Conservation (phyloP, 106 monocot species). For the Dendrobium chrysotoxum region DNA sequence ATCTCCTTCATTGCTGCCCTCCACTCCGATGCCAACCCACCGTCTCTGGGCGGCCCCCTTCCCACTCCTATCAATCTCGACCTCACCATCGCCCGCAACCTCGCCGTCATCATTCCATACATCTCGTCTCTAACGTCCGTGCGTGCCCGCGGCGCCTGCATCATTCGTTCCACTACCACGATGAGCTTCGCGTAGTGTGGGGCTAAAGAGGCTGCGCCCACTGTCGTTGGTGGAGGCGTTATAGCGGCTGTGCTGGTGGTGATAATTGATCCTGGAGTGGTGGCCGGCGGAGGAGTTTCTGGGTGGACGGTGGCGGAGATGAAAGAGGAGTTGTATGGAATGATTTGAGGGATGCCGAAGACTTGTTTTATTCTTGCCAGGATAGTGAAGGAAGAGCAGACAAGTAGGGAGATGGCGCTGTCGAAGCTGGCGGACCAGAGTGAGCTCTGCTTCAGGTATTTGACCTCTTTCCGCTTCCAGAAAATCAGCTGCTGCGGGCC, state of each 20-base stretch:
- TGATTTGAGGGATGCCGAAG: conserved; percentile 25
- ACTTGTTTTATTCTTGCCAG: conserved; percentile 50
- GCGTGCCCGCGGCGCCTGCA: conserved; percentile 29
- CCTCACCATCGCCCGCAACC: conserved; percentile 27
- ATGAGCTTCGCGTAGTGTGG: conserved; percentile 55
- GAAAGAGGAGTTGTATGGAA: conserved; percentile 18
- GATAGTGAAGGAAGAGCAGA: conserved; percentile 42
- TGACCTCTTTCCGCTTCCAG: conserved; percentile 44
- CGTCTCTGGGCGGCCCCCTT: not conserved
- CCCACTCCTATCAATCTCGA: conserved; percentile 11
- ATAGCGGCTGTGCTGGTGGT: not conserved
- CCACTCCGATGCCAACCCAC: not conserved
- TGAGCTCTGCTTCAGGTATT: conserved; percentile 46
- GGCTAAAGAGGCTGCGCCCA: conserved; percentile 52
- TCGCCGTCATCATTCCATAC: conserved; percentile 56
- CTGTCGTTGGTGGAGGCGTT: conserved; percentile 15
- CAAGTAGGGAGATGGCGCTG: conserved; percentile 29
- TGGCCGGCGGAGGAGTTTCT: not conserved
- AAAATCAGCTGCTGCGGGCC: conserved; percentile 49
- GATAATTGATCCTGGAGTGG: not conserved
- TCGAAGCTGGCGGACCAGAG: conserved; percentile 56
- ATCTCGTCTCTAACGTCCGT: conserved; percentile 52
- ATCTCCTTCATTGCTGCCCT: not conserved
- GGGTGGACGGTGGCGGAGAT: conserved; percentile 39
- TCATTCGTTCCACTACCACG: conserved; percentile 44